Evolutionary conservation across 768 basidiomycete species (phyloP), one percentile per base, ranked within the genome.

Genomic region (Tephrocybe rancida): DNA sequence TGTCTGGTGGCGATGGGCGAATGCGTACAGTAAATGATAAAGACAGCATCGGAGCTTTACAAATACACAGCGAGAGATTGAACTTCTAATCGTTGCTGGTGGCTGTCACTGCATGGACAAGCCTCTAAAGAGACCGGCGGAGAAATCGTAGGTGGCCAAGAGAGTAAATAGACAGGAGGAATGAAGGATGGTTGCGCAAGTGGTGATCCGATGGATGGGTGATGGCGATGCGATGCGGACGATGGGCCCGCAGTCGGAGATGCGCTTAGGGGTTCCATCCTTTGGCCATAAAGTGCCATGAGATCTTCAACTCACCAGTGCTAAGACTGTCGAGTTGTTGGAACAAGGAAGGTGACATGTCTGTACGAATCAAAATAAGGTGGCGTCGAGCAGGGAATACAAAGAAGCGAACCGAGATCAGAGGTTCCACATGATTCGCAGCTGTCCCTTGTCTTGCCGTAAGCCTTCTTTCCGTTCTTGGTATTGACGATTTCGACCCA

Each of bases 291-390:
- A 83, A 87, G 58, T 83, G 64, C 88, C 88, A 90, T 2, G 66
- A 65, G 56, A 89, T 73, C n/a, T 62, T 51, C 30, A 89, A 64
- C 35, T 75, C 75, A 27, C 88, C 88, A 9, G 67, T 63, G 53
- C 58, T 64, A 41, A 86, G 78, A 4, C 61, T 24, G 16, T 69
- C 80, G 42, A 90, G 63, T 53, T 80, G 57, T 62, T 80, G 3
- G 69, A 90, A 90, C 29, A 87, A 63, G 6, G 74, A 73, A 8
- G 80, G 79, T 25, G 86, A 88, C 83, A 90, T 79, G 65, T 90
- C 88, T 90, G 64, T 37, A 9, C 11, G 16, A 13, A 9, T 4
- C 5, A 37, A 8, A 37, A 48, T 27, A 38, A 41, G 24, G 27
- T 48, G 57, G 21, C 14, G 32, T 47, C 13, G 1, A 19, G 34